These are phyloP conservation scores for Yarrowia galli DNA, from an alignment of 1,139 yeast genomes.

Conservation along the genomic window DNA sequence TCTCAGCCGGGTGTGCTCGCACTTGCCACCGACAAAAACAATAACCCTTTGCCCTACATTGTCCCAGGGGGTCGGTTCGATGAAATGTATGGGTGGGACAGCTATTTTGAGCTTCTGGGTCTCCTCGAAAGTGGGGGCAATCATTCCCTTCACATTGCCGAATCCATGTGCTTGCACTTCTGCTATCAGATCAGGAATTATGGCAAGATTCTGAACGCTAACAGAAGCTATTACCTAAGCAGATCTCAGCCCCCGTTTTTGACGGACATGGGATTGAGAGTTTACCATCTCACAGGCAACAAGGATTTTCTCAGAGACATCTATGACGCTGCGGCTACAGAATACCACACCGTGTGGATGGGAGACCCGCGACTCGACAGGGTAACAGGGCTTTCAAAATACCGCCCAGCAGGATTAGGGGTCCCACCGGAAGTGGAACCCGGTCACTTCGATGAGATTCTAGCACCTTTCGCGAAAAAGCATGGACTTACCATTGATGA, in stretches of 20 bases:
- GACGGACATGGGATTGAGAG: slow-evolving; percentile 86
- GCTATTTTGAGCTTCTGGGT: slow-evolving; percentile 91
- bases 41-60: slow-evolving; percentile 78
- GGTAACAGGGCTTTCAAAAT: slow-evolving; percentile 84
- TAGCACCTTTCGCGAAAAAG: slow-evolving; percentile 73
- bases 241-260: slow-evolving; percentile 97
- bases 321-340: slow-evolving; percentile 80
- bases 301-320: slow-evolving; percentile 70
- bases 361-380: slow-evolving; percentile 74
- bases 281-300: slow-evolving; percentile 61
- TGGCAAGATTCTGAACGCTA: slow-evolving; percentile 93
- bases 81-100: slow-evolving; percentile 98
- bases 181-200: slow-evolving; percentile 89
- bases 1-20: slow-evolving; percentile 87
- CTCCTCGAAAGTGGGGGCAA: slow-evolving; percentile 67
- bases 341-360: slow-evolving; percentile 84
- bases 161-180: slow-evolving; percentile 93
- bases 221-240: slow-evolving; percentile 87
- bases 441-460: slow-evolving; percentile 78
- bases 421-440: slow-evolving; percentile 97
- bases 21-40: slow-evolving; percentile 67
- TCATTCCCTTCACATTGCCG: slow-evolving; percentile 64
- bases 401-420: slow-evolving; percentile 88
- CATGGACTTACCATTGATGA: slow-evolving; percentile 68
- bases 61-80: slow-evolving; percentile 98